phyloP scores from a whole-genome alignment of 352 stramenopile species.

The Phytophthora megakarya region DNA sequence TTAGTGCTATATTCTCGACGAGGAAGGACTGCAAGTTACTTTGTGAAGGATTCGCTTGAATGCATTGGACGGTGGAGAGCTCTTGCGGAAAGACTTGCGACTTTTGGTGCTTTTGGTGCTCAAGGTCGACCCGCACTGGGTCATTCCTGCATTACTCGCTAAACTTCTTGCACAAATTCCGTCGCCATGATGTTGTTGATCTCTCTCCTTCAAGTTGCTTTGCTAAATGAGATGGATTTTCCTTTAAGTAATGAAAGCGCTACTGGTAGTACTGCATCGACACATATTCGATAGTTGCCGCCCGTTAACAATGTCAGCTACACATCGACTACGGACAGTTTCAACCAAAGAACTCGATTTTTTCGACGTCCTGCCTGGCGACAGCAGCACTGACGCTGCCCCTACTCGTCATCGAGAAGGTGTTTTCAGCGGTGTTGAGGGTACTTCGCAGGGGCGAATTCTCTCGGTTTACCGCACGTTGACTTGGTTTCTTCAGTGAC shows the following conservation, averaged over 20 bases:
- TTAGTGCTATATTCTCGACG: not conserved
- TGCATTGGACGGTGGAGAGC: slow-evolving; percentile 6
- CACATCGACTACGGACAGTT: not conserved
- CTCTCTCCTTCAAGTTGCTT: too few species aligned
- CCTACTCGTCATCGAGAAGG: slow-evolving; percentile 20
- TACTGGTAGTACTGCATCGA: too few species aligned
- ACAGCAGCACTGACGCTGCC: slow-evolving; percentile 7
- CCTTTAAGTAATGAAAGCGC: too few species aligned
- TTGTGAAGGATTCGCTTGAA: not conserved
- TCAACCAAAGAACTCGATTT: slow-evolving; percentile 24
- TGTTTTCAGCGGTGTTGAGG: slow-evolving; percentile 17
- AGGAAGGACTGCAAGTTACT: not conserved
- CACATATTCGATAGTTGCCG: too few species aligned
- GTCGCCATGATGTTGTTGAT: too few species aligned
- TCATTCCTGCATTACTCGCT: not conserved
- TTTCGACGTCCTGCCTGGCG: slow-evolving; percentile 1
- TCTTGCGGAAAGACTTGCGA: slow-evolving; percentile 3
- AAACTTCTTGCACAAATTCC: not conserved
- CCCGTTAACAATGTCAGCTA: too few species aligned
- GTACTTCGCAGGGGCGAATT: slow-evolving; percentile 17
- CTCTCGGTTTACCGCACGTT: slow-evolving; percentile 1
- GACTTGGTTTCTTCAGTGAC: not conserved
- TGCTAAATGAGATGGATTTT: too few species aligned
- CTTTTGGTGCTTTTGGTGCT: slow-evolving; percentile 14
- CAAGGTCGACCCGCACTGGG: not conserved